Percentiles rank a stretch among this genome's conserved stretches.
Evolutionary conservation across 2,329 filamentous ascomycete species (phyloP).

Genomic region (Fonsecaea erecta): DNA sequence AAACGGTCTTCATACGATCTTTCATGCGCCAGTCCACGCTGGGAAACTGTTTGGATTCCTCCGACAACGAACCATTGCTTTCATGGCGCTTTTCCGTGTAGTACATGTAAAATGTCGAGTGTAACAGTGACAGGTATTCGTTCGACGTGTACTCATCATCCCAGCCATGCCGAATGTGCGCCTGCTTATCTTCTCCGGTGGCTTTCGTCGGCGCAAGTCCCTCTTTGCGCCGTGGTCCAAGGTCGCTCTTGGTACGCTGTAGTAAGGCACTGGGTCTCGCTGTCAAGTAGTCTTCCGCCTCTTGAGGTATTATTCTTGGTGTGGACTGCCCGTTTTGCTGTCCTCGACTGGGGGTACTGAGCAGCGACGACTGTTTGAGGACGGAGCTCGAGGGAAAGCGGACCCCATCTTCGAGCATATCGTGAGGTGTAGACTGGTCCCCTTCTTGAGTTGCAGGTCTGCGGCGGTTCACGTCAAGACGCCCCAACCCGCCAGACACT

Average conservation of each 20-base stretch:
- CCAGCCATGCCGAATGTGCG: conserved; percentile 78
- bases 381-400: conserved; percentile 17
- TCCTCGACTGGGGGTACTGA: conserved; percentile 9
- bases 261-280: conserved; percentile 38
- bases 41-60: conserved; percentile 59
- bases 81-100: conserved; percentile 98
- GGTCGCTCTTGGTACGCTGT: conserved; percentile 59
- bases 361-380: conserved; percentile 16
- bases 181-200: conserved; percentile 56
- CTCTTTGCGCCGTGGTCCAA: conserved; percentile 52
- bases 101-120: conserved; percentile 99
- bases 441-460: conserved; percentile 27
- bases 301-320: conserved; percentile 32
- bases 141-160: conserved; percentile 90
- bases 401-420: conserved; percentile 14
- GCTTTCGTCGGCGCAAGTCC: conserved; percentile 43
- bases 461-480: conserved; percentile 20
- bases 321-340: conserved; percentile 24
- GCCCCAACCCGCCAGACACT: conserved; percentile 19
- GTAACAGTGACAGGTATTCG: conserved; percentile 83
- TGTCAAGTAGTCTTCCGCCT: conserved; percentile 31
- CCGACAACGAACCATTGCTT: conserved; percentile 83
- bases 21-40: conserved; percentile 95
- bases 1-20: conserved; percentile 94
- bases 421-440: conserved; percentile 12